Conservation (phyloP, 164 flowering plant species). For the Berberis thunbergii region DNA sequence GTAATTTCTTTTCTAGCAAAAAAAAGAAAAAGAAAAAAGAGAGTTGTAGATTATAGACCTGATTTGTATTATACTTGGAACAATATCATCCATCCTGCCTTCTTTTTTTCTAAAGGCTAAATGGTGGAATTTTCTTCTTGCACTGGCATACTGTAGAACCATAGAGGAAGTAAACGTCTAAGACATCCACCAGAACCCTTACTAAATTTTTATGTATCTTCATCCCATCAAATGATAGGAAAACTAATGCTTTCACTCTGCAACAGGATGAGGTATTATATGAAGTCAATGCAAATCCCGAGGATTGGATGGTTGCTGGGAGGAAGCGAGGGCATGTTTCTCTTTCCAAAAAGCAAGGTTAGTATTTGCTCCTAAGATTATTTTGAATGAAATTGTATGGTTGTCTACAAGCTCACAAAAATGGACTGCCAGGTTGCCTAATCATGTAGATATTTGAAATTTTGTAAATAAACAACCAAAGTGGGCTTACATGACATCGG, state of each 20-base stretch:
- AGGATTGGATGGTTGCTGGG: constrained; percentile 99
- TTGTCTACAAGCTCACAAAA: background rate
- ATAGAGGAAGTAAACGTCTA: no score
- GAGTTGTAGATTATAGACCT: no score
- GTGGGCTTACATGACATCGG: background rate
- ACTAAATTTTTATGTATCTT: no score
- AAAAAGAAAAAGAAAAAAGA: no score
- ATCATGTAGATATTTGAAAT: background rate
- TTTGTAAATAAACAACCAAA: background rate
- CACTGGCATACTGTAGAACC: no score
- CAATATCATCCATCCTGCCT: no score
- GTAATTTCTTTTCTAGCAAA: no score
- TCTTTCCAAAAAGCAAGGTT: constrained; percentile 74
- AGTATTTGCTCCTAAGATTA: background rate
- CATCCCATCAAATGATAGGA: no score
- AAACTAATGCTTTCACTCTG: background rate
- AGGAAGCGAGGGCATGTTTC: constrained; percentile 85
- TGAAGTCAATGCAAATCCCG: constrained; percentile 75
- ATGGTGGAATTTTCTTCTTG: no score
- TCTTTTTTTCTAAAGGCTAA: no score
- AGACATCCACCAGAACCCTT: no score
- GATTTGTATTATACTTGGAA: no score
- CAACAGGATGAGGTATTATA: constrained; percentile 77
- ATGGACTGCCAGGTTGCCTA: background rate
- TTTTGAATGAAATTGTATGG: background rate